These are phyloP conservation scores for Fusarium sp. DNA, from an alignment of 2,329 filamentous ascomycete species.

Conservation along the genomic window DNA sequence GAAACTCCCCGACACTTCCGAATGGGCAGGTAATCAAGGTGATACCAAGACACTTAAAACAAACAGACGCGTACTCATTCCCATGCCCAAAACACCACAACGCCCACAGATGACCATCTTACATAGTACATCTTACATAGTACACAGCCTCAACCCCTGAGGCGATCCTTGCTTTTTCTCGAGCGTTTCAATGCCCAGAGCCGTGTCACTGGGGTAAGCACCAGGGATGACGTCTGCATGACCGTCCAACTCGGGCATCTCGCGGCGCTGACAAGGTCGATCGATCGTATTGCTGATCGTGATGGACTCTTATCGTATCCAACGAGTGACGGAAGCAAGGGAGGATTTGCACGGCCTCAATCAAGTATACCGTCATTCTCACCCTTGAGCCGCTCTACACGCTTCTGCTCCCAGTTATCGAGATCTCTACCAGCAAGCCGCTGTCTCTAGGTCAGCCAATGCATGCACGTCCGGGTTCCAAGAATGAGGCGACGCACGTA, in stretches of 20 bases:
- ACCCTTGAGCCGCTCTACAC: slow-evolving; percentile 88
- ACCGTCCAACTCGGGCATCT: slow-evolving; percentile 8
- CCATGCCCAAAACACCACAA: slow-evolving; percentile 20
- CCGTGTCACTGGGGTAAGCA: neutral
- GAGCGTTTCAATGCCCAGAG: slow-evolving; percentile 1
- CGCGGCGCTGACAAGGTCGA: slow-evolving; percentile 1
- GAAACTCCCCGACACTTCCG: neutral
- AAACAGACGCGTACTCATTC: slow-evolving; percentile 13
- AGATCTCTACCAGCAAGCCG: slow-evolving; percentile 81
- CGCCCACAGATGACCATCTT: slow-evolving; percentile 24
- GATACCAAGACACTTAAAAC: slow-evolving; percentile 2
- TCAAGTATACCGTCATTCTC: slow-evolving; percentile 85
- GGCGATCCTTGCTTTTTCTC: slow-evolving; percentile 25
- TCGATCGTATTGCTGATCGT: slow-evolving; percentile 6
- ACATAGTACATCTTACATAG: slow-evolving; percentile 19
- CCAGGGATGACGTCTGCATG: slow-evolving; percentile 16
- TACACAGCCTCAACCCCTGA: slow-evolving; percentile 13
- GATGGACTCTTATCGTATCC: slow-evolving; percentile 15
- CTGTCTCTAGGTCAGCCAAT: slow-evolving; percentile 39
- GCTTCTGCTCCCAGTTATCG: slow-evolving; percentile 96
- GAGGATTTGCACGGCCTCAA: slow-evolving; percentile 10
- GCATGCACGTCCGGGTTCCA: neutral
- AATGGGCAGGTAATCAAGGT: neutral
- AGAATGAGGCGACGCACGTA: slow-evolving; percentile 71
- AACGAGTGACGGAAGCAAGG: slow-evolving; percentile 20